Evolutionary conservation across 768 basidiomycete genomes (phyloP).

Genomic region (Russula sp.): DNA sequence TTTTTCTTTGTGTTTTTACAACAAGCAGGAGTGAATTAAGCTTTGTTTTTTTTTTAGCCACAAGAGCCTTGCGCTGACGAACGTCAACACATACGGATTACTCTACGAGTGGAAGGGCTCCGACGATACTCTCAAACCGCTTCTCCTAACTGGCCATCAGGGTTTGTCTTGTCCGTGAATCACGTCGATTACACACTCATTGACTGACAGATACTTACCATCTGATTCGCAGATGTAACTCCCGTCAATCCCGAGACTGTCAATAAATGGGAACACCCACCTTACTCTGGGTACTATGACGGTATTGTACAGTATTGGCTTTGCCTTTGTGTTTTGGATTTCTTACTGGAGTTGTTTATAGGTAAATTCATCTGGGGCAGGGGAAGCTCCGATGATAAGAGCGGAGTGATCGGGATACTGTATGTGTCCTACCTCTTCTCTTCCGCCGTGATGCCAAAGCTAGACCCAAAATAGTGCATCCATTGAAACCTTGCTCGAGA

Average conservation of each 20-base stretch:
- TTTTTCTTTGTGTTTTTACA: neutral
- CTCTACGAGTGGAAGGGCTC: constrained; percentile 60
- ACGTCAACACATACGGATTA: constrained; percentile 60
- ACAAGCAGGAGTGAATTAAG: neutral
- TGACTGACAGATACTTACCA: neutral
- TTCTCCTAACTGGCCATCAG: constrained; percentile 55
- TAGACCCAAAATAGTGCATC: constrained; percentile 33
- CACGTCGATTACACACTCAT: constrained; percentile 29
- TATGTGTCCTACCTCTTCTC: constrained; percentile 18
- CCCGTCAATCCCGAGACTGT: constrained; percentile 58
- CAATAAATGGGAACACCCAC: constrained; percentile 58
- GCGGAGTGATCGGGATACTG: constrained; percentile 38
- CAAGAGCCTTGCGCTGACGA: constrained; percentile 47
- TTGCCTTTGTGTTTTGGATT: neutral
- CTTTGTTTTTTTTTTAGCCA: constrained; percentile 45
- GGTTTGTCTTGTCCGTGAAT: constrained; percentile 35
- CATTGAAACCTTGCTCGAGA: constrained; percentile 41
- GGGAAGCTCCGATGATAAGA: constrained; percentile 40
- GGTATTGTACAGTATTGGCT: constrained; percentile 35
- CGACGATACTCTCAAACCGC: constrained; percentile 49
- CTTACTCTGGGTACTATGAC: constrained; percentile 62
- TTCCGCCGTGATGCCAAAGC: neutral
- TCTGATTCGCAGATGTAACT: constrained; percentile 52
- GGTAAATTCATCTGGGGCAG: constrained; percentile 39
- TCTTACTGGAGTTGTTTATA: constrained; percentile 8